phyloP scores from a whole-genome alignment of 2,329 filamentous ascomycete genomes.

The Curvularia hawaiiensis region DNA sequence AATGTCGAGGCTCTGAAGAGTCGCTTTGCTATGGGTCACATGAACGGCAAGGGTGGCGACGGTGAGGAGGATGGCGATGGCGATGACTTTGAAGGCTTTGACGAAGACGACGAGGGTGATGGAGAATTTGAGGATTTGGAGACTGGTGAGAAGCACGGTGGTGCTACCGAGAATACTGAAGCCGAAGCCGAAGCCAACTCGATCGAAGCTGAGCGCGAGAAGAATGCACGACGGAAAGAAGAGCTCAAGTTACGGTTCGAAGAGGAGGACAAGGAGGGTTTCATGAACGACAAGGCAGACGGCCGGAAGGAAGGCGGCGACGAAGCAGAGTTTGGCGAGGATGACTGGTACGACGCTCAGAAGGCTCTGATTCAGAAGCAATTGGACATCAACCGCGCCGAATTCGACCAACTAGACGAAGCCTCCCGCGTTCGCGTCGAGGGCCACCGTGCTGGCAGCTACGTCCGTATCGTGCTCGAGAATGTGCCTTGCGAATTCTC shows the following conservation, averaged over 20 bases:
- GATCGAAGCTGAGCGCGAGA: conserved; percentile 87
- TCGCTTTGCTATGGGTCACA: conserved; percentile 74
- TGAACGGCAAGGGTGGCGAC: conserved; percentile 52
- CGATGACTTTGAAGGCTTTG: conserved; percentile 63
- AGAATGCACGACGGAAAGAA: conserved; percentile 90
- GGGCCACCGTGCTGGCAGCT: conserved; percentile 89
- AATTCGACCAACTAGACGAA: conserved; percentile 88
- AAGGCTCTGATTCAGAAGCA: conserved; percentile 96
- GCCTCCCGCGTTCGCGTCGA: conserved; percentile 82
- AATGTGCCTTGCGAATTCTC: conserved; percentile 91
- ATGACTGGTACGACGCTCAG: conserved; percentile 98
- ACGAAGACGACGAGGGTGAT: conserved; percentile 69
- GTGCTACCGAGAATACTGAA: conserved; percentile 47
- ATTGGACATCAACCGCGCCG: conserved; percentile 92
- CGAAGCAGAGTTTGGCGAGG: conserved; percentile 87
- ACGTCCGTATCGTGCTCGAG: conserved; percentile 88
- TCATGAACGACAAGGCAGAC: conserved; percentile 85
- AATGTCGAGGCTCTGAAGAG: conserved; percentile 75
- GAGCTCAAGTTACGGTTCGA: conserved; percentile 94
- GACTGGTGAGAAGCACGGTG: conserved; percentile 66
- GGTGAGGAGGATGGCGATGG: conserved; percentile 55
- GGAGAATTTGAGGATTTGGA: conserved; percentile 88
- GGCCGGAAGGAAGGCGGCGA: conserved; percentile 71
- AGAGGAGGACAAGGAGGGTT: conserved; percentile 96
- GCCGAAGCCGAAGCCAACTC: conserved; percentile 54